Percentiles rank a stretch among this genome's conserved stretches.
phyloP scores from a whole-genome alignment of 1,284 basidiomycete species.

The Caloboletus firmus region DNA sequence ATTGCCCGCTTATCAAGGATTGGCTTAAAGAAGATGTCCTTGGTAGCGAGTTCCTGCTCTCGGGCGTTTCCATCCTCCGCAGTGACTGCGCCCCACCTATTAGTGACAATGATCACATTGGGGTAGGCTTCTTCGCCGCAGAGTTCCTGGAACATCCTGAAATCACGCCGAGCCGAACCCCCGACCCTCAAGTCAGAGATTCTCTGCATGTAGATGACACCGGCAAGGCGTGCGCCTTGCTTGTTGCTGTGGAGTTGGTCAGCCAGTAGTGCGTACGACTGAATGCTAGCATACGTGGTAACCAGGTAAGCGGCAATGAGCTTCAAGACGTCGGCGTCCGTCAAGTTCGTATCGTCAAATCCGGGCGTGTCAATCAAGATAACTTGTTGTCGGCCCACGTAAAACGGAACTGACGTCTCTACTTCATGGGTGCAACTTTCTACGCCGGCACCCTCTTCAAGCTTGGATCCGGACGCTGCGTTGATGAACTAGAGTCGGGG shows the following conservation, averaged over 20 bases:
- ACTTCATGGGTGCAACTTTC: slow-evolving; percentile 41
- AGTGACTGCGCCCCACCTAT: slow-evolving; percentile 48
- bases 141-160: slow-evolving; percentile 50
- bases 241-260: slow-evolving; percentile 38
- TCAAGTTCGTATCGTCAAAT: slow-evolving; percentile 40
- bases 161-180: slow-evolving; percentile 50
- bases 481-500: slow-evolving; percentile 37
- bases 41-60: slow-evolving; percentile 37
- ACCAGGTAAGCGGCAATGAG: slow-evolving; percentile 40
- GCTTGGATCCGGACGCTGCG: slow-evolving; percentile 33
- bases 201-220: slow-evolving; percentile 54
- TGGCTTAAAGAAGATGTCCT: slow-evolving; percentile 43
- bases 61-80: slow-evolving; percentile 35
- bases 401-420: slow-evolving; percentile 32
- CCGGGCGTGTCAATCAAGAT: slow-evolving; percentile 40
- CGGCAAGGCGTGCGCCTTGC: slow-evolving; percentile 37
- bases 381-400: slow-evolving; percentile 32
- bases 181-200: slow-evolving; percentile 53
- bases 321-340: slow-evolving; percentile 38
- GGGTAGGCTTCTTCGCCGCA: slow-evolving; percentile 50
- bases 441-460: slow-evolving; percentile 34
- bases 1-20: slow-evolving; percentile 41
- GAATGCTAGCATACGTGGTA: slow-evolving; percentile 28
- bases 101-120: slow-evolving; percentile 51
- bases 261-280: neutral